Conservation (phyloP, 108 stramenopile species). For the Pseudonitzschia delicatissima region DNA sequence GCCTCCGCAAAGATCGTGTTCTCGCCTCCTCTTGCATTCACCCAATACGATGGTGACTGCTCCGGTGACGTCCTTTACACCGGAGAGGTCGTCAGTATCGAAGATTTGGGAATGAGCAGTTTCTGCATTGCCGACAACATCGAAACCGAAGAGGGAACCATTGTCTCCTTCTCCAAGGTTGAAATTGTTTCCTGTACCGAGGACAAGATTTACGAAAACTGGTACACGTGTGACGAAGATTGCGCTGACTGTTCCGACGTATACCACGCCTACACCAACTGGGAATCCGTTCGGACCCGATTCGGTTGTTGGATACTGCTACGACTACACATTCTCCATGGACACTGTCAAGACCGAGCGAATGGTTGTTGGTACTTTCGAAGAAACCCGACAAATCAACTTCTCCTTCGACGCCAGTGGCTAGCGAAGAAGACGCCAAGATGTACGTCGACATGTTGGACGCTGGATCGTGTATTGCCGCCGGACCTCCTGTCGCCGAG, state of each 20-base stretch:
- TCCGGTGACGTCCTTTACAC: background rate
- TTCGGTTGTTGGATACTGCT: background rate
- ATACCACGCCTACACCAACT: constrained; percentile 3
- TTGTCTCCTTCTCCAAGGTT: background rate
- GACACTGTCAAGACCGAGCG: background rate
- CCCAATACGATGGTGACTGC: background rate
- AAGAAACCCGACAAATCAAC: background rate
- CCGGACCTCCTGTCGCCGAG: background rate
- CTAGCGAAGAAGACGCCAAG: background rate
- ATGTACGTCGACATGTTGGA: background rate
- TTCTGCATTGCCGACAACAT: constrained; percentile 12
- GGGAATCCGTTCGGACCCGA: background rate
- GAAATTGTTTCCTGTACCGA: background rate
- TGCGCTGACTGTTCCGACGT: background rate
- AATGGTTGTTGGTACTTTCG: background rate
- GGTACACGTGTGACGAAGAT: background rate
- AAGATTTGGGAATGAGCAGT: background rate
- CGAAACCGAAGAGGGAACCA: background rate
- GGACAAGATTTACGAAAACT: background rate
- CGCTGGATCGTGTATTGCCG: background rate
- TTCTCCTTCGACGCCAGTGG: background rate
- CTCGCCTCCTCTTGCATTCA: background rate
- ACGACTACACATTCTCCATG: constrained; percentile 4
- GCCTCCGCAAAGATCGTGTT: background rate
- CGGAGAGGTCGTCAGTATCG: background rate